These are phyloP conservation scores for Taiozyma sp. DNA, from an alignment of 1,139 yeast species.

Conservation along the genomic window DNA sequence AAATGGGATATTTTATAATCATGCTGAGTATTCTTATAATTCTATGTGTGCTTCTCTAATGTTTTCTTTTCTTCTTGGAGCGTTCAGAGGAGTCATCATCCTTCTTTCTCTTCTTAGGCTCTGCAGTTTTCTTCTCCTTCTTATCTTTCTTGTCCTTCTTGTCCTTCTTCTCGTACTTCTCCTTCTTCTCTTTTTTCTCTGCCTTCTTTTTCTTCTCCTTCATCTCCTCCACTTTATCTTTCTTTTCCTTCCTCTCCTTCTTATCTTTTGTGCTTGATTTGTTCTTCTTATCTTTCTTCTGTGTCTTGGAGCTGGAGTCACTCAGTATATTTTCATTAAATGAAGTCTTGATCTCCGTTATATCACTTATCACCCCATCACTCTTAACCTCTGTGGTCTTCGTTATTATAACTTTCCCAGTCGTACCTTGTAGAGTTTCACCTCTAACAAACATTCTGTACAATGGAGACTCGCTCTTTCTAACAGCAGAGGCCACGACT, in stretches of 20 bases:
- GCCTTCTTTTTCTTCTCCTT: conserved; percentile 33
- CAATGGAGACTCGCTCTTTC: conserved; percentile 53
- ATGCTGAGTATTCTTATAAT: not conserved
- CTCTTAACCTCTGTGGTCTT: conserved; percentile 15
- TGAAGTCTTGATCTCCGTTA: conserved; percentile 12
- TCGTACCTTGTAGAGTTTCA: conserved; percentile 77
- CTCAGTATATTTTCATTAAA: conserved; percentile 10
- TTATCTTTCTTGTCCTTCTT: conserved; percentile 26
- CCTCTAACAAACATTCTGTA: conserved; percentile 82
- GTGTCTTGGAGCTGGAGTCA: conserved; percentile 8
- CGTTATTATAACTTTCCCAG: conserved; percentile 32
- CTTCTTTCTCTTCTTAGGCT: conserved; percentile 20
- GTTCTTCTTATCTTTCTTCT: conserved; percentile 24
- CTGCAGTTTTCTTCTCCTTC: conserved; percentile 17
- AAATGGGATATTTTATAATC: not conserved
- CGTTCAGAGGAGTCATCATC: conserved; percentile 18
- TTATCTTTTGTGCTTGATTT: conserved; percentile 15
- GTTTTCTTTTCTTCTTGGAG: conserved; percentile 19
- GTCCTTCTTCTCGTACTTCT: conserved; percentile 15
- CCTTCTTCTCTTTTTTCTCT: conserved; percentile 37
- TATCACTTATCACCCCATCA: conserved; percentile 2
- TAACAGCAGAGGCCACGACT: conserved; percentile 39
- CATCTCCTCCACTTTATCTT: conserved; percentile 18
- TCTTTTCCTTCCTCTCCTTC: conserved; percentile 18
- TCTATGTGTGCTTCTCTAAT: conserved; percentile 18